Conservation (phyloP, 177 flowering plant species). For the Vitis hybrid region DNA sequence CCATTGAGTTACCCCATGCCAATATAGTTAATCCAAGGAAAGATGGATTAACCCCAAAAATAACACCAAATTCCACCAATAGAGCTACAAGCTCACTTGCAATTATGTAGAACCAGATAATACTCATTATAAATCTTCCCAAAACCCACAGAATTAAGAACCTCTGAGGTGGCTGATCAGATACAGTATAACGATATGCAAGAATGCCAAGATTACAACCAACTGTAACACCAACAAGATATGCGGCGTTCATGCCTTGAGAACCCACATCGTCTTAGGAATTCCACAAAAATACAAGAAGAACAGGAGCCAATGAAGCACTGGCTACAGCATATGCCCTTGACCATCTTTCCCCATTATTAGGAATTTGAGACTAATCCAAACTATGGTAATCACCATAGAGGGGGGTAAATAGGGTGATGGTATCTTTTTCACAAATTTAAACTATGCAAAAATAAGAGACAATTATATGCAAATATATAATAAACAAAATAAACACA, state of each 20-base stretch:
- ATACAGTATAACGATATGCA: conserved; percentile 46
- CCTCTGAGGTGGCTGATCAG: conserved; percentile 71
- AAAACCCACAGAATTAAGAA: conserved; percentile 77
- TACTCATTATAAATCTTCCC: conserved; percentile 89
- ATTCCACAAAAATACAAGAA: conserved; percentile 68
- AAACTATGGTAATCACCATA: too few relatives aligned
- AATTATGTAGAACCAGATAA: conserved; percentile 86
- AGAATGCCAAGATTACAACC: conserved; percentile 63
- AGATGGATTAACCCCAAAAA: conserved; percentile 76
- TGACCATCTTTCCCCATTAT: conserved; percentile 56
- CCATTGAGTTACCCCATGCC: conserved; percentile 98
- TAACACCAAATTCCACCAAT: conserved; percentile 63
- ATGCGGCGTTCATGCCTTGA: conserved; percentile 28
- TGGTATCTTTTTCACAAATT: too few relatives aligned
- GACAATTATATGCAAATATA: too few relatives aligned
- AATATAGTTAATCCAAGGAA: conserved; percentile 82
- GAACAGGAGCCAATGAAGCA: conserved; percentile 71
- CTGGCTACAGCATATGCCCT: conserved; percentile 75
- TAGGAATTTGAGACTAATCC: too few relatives aligned
- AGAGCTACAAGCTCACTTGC: conserved; percentile 89
- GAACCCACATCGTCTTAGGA: conserved; percentile 40
- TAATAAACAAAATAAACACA: too few relatives aligned
- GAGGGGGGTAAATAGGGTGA: too few relatives aligned
- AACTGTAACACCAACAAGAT: conserved; percentile 38
- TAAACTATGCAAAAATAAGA: too few relatives aligned